Evolutionary conservation across 345 rosid species (phyloP).

Genomic region (Syzygium aromaticum): DNA sequence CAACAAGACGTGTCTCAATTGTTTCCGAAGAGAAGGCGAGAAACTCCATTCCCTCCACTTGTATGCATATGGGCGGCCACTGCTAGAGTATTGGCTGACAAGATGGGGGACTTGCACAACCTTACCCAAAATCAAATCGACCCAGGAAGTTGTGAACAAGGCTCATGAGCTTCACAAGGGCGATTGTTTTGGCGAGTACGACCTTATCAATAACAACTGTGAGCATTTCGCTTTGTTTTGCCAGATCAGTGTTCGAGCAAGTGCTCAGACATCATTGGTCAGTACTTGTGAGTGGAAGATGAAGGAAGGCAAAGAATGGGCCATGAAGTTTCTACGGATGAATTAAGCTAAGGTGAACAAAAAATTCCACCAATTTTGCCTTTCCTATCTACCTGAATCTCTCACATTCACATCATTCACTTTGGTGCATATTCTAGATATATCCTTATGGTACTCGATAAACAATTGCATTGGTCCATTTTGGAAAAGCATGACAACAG

Average conservation of each 20-base stretch:
- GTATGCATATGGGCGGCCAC: not conserved
- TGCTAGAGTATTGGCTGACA: not conserved
- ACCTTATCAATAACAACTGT: not conserved
- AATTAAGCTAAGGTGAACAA: not conserved
- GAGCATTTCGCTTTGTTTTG: not conserved
- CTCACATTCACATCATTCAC: not conserved
- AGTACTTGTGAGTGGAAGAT: not conserved
- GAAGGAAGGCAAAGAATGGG: not conserved
- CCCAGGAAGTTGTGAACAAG: not conserved
- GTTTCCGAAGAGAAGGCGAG: not conserved
- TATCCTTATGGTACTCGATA: not conserved
- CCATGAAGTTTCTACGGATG: not conserved
- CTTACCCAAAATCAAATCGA: not conserved
- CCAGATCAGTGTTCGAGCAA: not conserved
- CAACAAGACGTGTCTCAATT: not conserved
- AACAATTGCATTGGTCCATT: not conserved
- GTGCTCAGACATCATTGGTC: not conserved
- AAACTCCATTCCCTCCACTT: not conserved
- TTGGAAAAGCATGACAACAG: too few relatives aligned
- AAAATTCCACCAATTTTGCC: not conserved
- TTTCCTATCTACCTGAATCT: too few relatives aligned
- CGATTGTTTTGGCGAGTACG: accelerated
- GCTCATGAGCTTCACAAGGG: not conserved
- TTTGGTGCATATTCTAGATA: not conserved
- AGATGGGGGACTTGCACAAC: not conserved